Conservation (phyloP, 2,329 filamentous ascomycete species). For the Apiospora rasikravindrae region DNA sequence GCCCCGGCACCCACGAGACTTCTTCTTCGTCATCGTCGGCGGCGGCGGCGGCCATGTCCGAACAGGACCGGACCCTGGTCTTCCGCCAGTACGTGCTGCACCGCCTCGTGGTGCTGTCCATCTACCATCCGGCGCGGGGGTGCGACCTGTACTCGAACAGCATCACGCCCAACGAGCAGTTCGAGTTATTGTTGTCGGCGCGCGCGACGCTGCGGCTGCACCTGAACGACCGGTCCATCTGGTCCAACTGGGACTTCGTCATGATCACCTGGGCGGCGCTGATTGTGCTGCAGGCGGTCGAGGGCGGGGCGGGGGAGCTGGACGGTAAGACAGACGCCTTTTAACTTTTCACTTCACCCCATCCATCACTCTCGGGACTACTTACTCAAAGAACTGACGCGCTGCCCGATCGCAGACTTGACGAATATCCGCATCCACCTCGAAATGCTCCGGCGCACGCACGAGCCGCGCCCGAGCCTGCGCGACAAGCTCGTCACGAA, state of each 20-base stretch:
- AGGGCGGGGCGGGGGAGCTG: slow-evolving; percentile 45
- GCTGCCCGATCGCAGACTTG: slow-evolving; percentile 28
- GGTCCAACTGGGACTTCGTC: slow-evolving; percentile 50
- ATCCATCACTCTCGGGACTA: neutral
- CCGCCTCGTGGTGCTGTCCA: slow-evolving; percentile 47
- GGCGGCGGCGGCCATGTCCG: slow-evolving; percentile 27
- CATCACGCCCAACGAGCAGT: slow-evolving; percentile 45
- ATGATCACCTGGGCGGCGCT: slow-evolving; percentile 52
- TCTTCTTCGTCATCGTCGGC: slow-evolving; percentile 28
- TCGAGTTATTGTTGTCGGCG: slow-evolving; percentile 47
- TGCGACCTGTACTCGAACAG: slow-evolving; percentile 45
- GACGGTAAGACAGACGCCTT: slow-evolving; percentile 36
- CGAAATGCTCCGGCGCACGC: slow-evolving; percentile 34
- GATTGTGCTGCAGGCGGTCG: slow-evolving; percentile 48
- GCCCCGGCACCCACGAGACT: neutral
- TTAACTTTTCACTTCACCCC: neutral
- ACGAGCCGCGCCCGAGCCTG: slow-evolving; percentile 35
- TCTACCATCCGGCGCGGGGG: slow-evolving; percentile 48
- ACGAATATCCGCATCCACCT: slow-evolving; percentile 38
- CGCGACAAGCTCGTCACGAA: slow-evolving; percentile 32
- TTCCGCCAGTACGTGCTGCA: slow-evolving; percentile 50
- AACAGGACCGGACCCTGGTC: slow-evolving; percentile 41
- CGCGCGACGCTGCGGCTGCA: slow-evolving; percentile 47
- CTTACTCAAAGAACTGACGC: neutral
- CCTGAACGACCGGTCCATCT: slow-evolving; percentile 46